Evolutionary conservation across 164 flowering plant genomes (phyloP).

Genomic region (Aristolochia californica): DNA sequence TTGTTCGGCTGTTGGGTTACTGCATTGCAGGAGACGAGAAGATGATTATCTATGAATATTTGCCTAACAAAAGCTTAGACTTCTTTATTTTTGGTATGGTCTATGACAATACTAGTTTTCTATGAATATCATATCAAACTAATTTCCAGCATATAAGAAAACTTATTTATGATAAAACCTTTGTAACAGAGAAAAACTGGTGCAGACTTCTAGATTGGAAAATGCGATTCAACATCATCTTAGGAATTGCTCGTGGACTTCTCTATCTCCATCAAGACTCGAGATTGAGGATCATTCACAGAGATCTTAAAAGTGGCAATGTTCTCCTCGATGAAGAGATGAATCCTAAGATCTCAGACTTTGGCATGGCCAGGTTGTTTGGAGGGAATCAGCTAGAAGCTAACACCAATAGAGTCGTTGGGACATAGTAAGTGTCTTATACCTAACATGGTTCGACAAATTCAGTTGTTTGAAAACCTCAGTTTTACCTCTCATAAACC

Average conservation of each 20-base stretch:
- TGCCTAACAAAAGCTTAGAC: constrained; percentile 29
- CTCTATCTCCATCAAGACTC: constrained; percentile 61
- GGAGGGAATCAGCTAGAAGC: constrained; percentile 13
- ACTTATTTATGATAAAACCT: too few species aligned
- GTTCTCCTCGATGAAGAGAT: constrained; percentile 34
- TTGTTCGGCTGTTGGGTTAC: constrained; percentile 30
- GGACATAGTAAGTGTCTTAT: constrained; percentile 26
- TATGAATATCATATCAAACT: too few species aligned
- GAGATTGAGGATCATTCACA: constrained; percentile 35
- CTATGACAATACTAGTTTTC: too few species aligned
- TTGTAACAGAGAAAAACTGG: constrained; percentile 7
- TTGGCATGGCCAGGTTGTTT: constrained; percentile 37
- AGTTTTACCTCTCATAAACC: too few species aligned
- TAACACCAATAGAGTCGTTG: constrained; percentile 18
- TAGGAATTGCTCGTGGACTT: constrained; percentile 44
- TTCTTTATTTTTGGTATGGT: constrained; percentile 18
- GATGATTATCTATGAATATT: constrained; percentile 30
- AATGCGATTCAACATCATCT: constrained; percentile 16
- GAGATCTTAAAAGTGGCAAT: constrained; percentile 54
- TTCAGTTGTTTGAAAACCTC: too few species aligned
- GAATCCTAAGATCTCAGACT: constrained; percentile 42
- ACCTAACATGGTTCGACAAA: too few species aligned
- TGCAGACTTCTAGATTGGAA: constrained; percentile 12
- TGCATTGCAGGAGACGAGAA: constrained; percentile 25
- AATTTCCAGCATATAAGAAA: too few species aligned